Evolutionary conservation across 352 stramenopile species (phyloP).

Genomic region (Pythium angustatum): DNA sequence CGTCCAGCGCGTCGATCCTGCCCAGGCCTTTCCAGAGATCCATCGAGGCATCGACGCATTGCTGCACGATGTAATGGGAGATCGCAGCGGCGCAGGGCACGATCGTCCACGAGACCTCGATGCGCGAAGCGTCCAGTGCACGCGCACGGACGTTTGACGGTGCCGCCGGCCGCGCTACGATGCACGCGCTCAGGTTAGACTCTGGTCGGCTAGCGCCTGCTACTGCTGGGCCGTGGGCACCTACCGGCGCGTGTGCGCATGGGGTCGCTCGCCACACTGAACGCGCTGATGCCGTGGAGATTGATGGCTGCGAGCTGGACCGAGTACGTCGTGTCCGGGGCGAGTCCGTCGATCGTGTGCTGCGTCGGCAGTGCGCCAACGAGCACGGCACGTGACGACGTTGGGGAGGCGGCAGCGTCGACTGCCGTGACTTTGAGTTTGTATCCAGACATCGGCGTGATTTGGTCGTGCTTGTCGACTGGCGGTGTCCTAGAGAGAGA

Average conservation of each 20-base stretch:
- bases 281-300: slow-evolving; percentile 57
- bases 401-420: slow-evolving; percentile 15
- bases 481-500: slow-evolving; percentile 15
- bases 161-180: slow-evolving; percentile 17
- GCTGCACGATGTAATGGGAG: slow-evolving; percentile 29
- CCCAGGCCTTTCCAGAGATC: slow-evolving; percentile 33
- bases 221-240: neutral
- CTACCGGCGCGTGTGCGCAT: slow-evolving; percentile 39
- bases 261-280: slow-evolving; percentile 37
- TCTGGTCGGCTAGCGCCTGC: no score
- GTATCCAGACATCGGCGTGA: slow-evolving; percentile 65
- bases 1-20: slow-evolving; percentile 18
- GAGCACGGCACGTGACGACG: slow-evolving; percentile 26
- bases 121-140: neutral
- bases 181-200: no score
- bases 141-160: slow-evolving; percentile 4
- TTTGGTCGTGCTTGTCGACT: slow-evolving; percentile 35
- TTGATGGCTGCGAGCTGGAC: slow-evolving; percentile 54
- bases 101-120: slow-evolving; percentile 21
- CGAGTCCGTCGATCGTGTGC: slow-evolving; percentile 33
- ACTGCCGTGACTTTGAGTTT: slow-evolving; percentile 37
- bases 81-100: neutral
- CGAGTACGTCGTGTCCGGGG: slow-evolving; percentile 44
- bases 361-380: slow-evolving; percentile 35
- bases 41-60: slow-evolving; percentile 18